These are phyloP conservation scores for Poa pratensis DNA, from an alignment of 176 grass and related monocot genomes.

Conservation along the genomic window DNA sequence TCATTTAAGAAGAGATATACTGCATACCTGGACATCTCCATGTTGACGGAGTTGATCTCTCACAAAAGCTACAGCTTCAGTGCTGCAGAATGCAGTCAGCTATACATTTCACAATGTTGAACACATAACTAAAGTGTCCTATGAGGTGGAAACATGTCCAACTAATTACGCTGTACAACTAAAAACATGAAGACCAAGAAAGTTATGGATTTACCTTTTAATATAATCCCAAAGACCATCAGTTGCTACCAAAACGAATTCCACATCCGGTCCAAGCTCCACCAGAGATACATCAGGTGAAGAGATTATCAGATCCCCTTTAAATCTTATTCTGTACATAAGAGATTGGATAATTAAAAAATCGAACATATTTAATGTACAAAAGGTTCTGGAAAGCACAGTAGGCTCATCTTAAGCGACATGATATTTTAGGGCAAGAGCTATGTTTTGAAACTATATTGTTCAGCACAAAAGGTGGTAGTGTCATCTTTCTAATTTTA, in stretches of 20 bases:
- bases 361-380: not conserved
- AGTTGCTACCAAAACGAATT: slow-evolving; percentile 84
- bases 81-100: slow-evolving; percentile 58
- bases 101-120: slow-evolving; percentile 35
- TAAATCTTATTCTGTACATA: slow-evolving; percentile 77
- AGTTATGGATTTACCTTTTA: slow-evolving; percentile 58
- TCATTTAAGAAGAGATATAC: slow-evolving; percentile 3
- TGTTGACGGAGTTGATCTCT: slow-evolving; percentile 87
- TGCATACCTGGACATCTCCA: slow-evolving; percentile 85
- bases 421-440: slow-evolving; percentile 4
- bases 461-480: not conserved
- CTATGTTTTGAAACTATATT: not conserved
- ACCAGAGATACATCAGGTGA: slow-evolving; percentile 74
- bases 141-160: not conserved
- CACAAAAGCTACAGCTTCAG: slow-evolving; percentile 75
- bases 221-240: slow-evolving; percentile 99
- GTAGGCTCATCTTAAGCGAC: not conserved
- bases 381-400: slow-evolving; percentile 5
- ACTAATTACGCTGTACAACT: not conserved
- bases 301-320: slow-evolving; percentile 71
- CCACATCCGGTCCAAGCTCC: slow-evolving; percentile 80
- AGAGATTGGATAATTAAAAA: slow-evolving; percentile 30
- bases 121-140: slow-evolving; percentile 31
- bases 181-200: slow-evolving; percentile 7
- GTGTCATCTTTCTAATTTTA: not conserved